A percentile compares a stretch with the other conserved stretches of the same genome.
phyloP scores from a whole-genome alignment of 148 eudicot genomes.

The Amaranthus hypochondriacus region DNA sequence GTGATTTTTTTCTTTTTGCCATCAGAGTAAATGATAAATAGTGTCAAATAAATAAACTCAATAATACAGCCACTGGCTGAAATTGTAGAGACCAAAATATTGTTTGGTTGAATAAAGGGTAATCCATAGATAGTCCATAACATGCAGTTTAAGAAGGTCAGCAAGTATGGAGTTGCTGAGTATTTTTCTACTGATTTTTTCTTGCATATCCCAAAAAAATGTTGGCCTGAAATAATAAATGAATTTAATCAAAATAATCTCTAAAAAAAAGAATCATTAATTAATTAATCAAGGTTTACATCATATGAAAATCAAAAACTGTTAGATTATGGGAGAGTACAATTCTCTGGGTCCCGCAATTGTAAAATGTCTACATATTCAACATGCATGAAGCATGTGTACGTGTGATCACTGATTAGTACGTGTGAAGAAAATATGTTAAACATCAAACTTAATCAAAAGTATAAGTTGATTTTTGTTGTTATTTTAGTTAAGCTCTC shows the following conservation, averaged over 20 bases:
- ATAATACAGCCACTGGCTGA: slow-evolving; percentile 56
- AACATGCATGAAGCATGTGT: slow-evolving; percentile 1
- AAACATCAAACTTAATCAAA: no score
- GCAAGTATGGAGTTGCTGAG: slow-evolving; percentile 68
- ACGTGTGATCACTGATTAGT: not conserved
- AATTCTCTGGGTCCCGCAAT: not conserved
- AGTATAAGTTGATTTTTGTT: no score
- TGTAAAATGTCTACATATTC: not conserved
- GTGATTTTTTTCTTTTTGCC: slow-evolving; percentile 32
- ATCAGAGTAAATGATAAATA: slow-evolving; percentile 51
- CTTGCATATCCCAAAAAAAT: slow-evolving; percentile 57
- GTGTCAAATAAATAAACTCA: slow-evolving; percentile 48
- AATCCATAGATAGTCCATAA: slow-evolving; percentile 76
- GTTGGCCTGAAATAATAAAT: slow-evolving; percentile 46
- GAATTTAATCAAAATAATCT: not conserved
- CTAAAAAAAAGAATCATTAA: not conserved
- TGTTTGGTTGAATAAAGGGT: slow-evolving; percentile 72
- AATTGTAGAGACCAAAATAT: slow-evolving; percentile 51
- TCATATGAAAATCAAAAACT: not conserved
- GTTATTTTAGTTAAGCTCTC: no score
- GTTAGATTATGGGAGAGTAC: not conserved
- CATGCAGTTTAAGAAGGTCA: slow-evolving; percentile 66
- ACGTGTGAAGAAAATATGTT: not conserved
- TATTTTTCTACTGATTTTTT: slow-evolving; percentile 73
- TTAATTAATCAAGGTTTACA: not conserved